Conservation (phyloP, 2,329 filamentous ascomycete species). For the Bipolaris zeicola region DNA sequence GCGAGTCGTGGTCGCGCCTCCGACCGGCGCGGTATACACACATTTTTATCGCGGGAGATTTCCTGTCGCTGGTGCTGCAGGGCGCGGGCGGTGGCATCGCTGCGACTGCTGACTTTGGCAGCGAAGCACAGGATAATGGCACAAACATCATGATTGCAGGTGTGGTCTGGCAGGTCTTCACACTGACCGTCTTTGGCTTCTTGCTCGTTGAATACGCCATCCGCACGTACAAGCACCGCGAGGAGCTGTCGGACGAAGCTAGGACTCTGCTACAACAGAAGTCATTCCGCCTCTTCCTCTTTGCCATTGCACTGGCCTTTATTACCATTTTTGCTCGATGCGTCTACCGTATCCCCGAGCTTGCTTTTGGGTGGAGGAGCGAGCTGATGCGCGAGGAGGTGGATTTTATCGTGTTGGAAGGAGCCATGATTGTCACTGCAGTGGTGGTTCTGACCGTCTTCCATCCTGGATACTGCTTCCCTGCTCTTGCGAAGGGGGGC, state of each 20-base stretch:
- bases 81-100: conserved; percentile 64
- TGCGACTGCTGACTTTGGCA: conserved; percentile 53
- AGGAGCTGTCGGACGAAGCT: conserved; percentile 28
- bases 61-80: conserved; percentile 64
- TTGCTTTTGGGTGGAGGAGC: conserved; percentile 54
- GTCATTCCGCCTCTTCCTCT: conserved; percentile 40
- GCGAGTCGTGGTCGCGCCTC: conserved; percentile 44
- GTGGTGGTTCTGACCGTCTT: conserved; percentile 53
- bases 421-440: conserved; percentile 59
- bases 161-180: conserved; percentile 62
- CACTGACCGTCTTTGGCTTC: conserved; percentile 55
- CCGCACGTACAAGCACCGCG: conserved; percentile 37
- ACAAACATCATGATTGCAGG: conserved; percentile 64
- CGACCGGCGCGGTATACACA: conserved; percentile 57
- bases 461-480: conserved; percentile 54
- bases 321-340: conserved; percentile 56
- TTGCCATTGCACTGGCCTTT: conserved; percentile 49
- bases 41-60: conserved; percentile 65
- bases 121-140: conserved; percentile 53
- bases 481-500: conserved; percentile 34
- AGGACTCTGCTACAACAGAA: conserved; percentile 27
- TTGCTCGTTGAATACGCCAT: conserved; percentile 48
- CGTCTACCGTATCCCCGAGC: conserved; percentile 57
- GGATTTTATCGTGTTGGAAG: conserved; percentile 59
- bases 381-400: conserved; percentile 55